Conservation (phyloP, 768 basidiomycete genomes). For the Candolleomyces aberdarensis region DNA sequence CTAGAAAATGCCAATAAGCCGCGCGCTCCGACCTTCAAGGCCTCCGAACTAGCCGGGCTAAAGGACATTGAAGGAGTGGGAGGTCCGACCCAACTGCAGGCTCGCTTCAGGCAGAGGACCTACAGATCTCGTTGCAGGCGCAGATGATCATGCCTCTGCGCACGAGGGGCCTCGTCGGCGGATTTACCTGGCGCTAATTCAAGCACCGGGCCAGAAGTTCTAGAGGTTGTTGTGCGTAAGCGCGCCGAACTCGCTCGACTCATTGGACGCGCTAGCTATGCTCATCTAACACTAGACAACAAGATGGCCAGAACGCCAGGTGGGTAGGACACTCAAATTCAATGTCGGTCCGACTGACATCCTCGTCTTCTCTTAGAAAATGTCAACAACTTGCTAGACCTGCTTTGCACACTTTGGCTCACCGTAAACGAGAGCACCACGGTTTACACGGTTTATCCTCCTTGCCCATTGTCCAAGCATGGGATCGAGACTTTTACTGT, state of each 20-base stretch:
- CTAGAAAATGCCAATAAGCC: conserved; percentile 62
- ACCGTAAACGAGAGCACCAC: conserved; percentile 75
- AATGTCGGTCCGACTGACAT: not conserved
- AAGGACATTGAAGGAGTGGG: conserved; percentile 77
- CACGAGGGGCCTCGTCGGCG: conserved; percentile 76
- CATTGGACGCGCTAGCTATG: conserved; percentile 84
- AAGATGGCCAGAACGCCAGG: conserved; percentile 98
- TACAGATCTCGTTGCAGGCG: conserved; percentile 83
- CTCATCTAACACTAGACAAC: conserved; percentile 81
- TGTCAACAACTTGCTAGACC: conserved; percentile 77
- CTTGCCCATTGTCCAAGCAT: conserved; percentile 77
- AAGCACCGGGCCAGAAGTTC: conserved; percentile 69
- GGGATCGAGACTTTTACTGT: conserved; percentile 96
- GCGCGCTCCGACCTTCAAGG: conserved; percentile 65
- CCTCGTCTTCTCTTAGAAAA: conserved; percentile 52
- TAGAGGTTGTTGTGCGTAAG: conserved; percentile 74
- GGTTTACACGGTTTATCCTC: conserved; percentile 51
- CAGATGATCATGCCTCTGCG: conserved; percentile 89
- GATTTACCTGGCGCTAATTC: conserved; percentile 78
- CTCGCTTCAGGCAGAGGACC: conserved; percentile 70
- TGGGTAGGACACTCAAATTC: conserved; percentile 26
- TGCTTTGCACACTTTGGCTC: conserved; percentile 65
- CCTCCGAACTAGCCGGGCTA: conserved; percentile 66
- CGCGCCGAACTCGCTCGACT: conserved; percentile 81
- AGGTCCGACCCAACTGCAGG: conserved; percentile 66